Evolutionary conservation across 2,329 filamentous ascomycete genomes (phyloP), one percentile per base, ranked within the genome.

Genomic region (Keithomyces neogunnii): DNA sequence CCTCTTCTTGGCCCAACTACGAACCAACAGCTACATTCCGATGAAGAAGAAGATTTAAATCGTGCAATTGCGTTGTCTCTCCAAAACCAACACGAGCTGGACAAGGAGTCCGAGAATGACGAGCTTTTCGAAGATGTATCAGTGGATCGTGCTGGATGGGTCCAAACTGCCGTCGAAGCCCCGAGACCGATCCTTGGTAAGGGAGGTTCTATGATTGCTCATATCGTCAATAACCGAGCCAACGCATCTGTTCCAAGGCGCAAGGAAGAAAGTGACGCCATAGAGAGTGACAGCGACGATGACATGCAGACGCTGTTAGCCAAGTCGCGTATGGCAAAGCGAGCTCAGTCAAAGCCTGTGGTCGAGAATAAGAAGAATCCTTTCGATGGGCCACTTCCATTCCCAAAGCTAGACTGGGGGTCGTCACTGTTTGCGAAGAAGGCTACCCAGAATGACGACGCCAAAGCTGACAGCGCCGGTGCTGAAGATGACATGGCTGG

Each of bases 51-150:
- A 44, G 89, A 96, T 48, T 73, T 97, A 5, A 82, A 82, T 53
- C 79, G 77, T 55, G 91, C 92, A 10, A 96, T 97, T 61, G 86
- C 87, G 2, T 75, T 97, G 67, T 97, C 92, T 4, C 70, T 97
- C 38, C 79, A 85, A 58, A 84, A 74, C n/a, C 77, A 84, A 46
- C 74, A 83, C 53, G 70, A 67, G 0, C 55, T 67, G 4, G 64
- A 57, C 7, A n/a, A 53, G n/a, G 63, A 61, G 11, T 54, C 69
- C 7, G 70, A 74, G 3, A 66, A 71, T 1, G 67, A 74, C 1
- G 66, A 69, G 2, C 64, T 74, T 3, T 73, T 80, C 9, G 76
- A 79, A 53, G 78, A 82, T 53, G 68, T 77, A 3, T 66, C 72
- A 1, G 67, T 70, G 31, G 59, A 63, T 29, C 55, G 56, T 32